phyloP scores from a whole-genome alignment of 331 rosid genomes.

The Malus hybrid region DNA sequence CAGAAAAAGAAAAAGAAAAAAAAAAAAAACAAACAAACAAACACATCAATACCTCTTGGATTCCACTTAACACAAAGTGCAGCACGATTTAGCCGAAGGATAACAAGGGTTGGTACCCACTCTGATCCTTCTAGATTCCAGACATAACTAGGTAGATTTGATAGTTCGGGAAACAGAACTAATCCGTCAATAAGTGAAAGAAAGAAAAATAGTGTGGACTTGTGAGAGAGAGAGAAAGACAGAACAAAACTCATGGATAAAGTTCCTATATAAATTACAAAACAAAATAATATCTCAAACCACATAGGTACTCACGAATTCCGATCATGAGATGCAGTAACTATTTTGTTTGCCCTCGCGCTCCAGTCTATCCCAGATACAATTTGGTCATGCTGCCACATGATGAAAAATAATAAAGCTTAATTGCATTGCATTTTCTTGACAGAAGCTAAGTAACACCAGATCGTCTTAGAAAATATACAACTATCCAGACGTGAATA shows the following conservation, averaged over 20 bases:
- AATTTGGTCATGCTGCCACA: constrained; percentile 88
- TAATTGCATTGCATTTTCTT: constrained; percentile 2
- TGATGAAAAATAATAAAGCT: background rate
- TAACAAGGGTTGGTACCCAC: constrained; percentile 94
- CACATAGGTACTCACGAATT: constrained; percentile 72
- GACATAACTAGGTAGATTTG: constrained; percentile 53
- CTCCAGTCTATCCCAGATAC: constrained; percentile 94
- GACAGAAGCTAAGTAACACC: background rate
- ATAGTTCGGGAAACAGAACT: background rate
- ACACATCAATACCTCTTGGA: constrained; percentile 64
- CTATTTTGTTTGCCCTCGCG: constrained; percentile 70
- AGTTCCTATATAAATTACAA: background rate
- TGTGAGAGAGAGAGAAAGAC: no score
- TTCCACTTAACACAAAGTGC: constrained; percentile 98
- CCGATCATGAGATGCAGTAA: constrained; percentile 92
- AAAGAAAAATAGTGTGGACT: no score
- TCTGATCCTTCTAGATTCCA: constrained; percentile 92
- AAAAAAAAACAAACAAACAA: background rate
- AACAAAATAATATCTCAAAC: constrained; percentile 14
- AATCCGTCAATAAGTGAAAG: background rate
- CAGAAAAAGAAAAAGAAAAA: background rate
- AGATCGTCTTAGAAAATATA: no score
- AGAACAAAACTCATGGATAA: no score
- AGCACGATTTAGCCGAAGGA: constrained; percentile 88
- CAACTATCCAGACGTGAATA: background rate